phyloP scores from a whole-genome alignment of 805 yeast species.

The Barnettozyma sucrosica region DNA sequence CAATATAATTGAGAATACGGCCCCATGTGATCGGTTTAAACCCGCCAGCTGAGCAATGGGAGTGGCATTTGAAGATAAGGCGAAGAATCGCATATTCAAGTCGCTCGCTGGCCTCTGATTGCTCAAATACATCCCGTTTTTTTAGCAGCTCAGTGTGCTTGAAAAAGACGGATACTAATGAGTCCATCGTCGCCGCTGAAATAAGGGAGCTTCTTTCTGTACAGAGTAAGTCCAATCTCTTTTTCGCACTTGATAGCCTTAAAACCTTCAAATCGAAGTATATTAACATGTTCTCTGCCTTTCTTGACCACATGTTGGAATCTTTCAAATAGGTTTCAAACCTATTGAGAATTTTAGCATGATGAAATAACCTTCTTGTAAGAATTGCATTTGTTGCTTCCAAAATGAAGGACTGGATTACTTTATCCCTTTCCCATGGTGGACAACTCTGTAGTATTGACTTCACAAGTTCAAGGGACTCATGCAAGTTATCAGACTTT shows the following conservation, averaged over 20 bases:
- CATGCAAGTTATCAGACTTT: constrained; percentile 3
- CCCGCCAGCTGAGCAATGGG: not conserved
- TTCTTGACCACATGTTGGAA: constrained; percentile 6
- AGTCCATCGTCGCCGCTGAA: constrained; percentile 11
- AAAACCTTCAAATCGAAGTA: constrained; percentile 12
- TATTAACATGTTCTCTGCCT: constrained; percentile 13
- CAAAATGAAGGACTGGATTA: constrained; percentile 5
- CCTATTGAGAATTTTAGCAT: constrained; percentile 7
- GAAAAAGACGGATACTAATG: constrained; percentile 7
- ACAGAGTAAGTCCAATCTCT: constrained; percentile 8
- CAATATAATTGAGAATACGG: constrained; percentile 10
- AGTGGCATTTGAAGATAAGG: constrained; percentile 6
- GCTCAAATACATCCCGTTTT: constrained; percentile 4
- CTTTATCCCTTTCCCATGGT: not conserved
- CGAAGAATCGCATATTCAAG: constrained; percentile 7
- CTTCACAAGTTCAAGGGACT: constrained; percentile 3
- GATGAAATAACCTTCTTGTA: constrained; percentile 4
- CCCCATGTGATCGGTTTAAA: constrained; percentile 16
- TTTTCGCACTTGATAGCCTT: constrained; percentile 9
- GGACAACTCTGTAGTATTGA: not conserved
- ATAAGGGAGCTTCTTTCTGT: not conserved
- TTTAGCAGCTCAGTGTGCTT: constrained; percentile 3
- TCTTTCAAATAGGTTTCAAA: constrained; percentile 12
- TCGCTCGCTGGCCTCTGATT: constrained; percentile 1
- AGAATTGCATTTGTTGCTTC: constrained; percentile 2